Evolutionary conservation across 345 rosid species (phyloP), one percentile per base, ranked within the genome.

Genomic region (Euclidium syriacum): DNA sequence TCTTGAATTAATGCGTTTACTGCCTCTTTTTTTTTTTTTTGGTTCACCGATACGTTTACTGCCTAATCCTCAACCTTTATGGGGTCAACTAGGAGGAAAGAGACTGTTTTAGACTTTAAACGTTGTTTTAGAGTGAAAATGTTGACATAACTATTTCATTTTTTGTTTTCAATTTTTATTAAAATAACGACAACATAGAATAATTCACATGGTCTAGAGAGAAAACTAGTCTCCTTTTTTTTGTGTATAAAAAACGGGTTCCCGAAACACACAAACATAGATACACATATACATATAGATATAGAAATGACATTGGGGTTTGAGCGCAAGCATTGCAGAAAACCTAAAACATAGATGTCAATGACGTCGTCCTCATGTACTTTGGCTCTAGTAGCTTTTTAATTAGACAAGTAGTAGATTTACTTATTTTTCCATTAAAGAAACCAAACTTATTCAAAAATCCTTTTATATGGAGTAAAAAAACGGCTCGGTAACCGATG

Each of bases 301-400:
- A 29, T 4, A 53, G 26, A 17, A 23, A 46, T 55, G 55, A 35
- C 75, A 50, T 72, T 51, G 71, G 71, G 75, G 66, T 58, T 34
- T 19, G 75, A 49, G 60, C 70, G 12, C 47, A n/a, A n/a, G n/a
- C n/a, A 56, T 40, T 64, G 54, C 60, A 57, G 70, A 56, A 57
- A 17, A 64, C 59, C 53, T 64, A 65, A 51, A 29, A 27, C 65
- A 64, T 64, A 50, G 49, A 64, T 64, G 74, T 63, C 64, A 62
- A 70, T 70, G 74, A 70, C 74, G 69, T 55, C 69, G 44, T 62
- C 64, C 17, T 35, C 57, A 11, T 70, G 69, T 55, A 70, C 64
- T 62, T 70, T 68, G 64, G 22, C 47, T 54, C 63, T 54, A 26
- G 57, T 53, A 52, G 56, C n/a, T n/a, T 70, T 61, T 52, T 44